Conservation (phyloP, 176 grass and related monocot genomes). For the Microstegium vimineum region DNA sequence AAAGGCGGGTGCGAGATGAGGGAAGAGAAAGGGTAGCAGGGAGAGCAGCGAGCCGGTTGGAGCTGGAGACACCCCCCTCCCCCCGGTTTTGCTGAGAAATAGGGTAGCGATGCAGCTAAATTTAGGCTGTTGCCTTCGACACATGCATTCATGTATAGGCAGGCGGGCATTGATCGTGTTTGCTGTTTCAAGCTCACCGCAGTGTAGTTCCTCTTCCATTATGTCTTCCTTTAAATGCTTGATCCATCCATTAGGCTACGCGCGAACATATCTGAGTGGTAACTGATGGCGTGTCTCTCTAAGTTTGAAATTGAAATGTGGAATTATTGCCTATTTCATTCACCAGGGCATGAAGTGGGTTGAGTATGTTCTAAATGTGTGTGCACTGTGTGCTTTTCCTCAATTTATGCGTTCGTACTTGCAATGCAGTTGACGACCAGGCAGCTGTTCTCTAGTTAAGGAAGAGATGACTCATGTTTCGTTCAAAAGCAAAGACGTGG, state of each 20-base stretch:
- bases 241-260: background rate
- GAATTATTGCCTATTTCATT: background rate
- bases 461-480: conserved; percentile 54
- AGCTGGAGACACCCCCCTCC: too few relatives aligned
- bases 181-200: background rate
- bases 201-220: background rate
- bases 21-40: too few relatives aligned
- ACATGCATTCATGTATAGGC: background rate
- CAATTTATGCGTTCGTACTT: background rate
- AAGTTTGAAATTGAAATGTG: background rate
- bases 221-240: background rate
- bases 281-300: background rate
- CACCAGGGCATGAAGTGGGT: background rate
- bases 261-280: background rate
- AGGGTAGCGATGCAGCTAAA: background rate
- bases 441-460: conserved; percentile 27
- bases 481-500: conserved; percentile 71
- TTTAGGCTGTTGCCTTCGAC: background rate
- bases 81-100: background rate
- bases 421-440: background rate
- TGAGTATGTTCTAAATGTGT: background rate
- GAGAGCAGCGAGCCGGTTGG: too few relatives aligned
- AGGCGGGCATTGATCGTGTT: background rate
- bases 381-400: background rate
- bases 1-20: too few relatives aligned